Percentiles rank a stretch among this genome's conserved stretches.
Conservation (phyloP, 768 basidiomycete genomes). For the Agaricus sinodeliciosus region DNA sequence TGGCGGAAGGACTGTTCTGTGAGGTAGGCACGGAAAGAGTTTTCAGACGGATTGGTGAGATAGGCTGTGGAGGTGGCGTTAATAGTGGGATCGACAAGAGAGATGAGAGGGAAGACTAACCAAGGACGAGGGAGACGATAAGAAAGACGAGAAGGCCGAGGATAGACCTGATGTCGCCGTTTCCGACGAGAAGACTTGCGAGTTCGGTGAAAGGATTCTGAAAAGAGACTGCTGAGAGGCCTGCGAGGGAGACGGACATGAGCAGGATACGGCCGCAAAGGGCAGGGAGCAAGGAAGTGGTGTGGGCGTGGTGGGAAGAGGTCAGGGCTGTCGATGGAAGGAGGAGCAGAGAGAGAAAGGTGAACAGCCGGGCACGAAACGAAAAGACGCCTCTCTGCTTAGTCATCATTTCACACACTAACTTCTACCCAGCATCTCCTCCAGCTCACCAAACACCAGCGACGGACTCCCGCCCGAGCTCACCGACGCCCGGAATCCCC, state of each 20-base stretch:
- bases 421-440: slow-evolving; percentile 9
- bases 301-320: slow-evolving; percentile 17
- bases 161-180: slow-evolving; percentile 63
- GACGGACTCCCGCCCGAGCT: neutral
- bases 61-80: slow-evolving; percentile 53
- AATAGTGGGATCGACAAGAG: slow-evolving; percentile 10
- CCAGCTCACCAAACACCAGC: slow-evolving; percentile 3
- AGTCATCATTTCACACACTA: no score
- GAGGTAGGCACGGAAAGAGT: slow-evolving; percentile 88
- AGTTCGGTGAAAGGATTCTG: slow-evolving; percentile 48
- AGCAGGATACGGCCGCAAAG: slow-evolving; percentile 37
- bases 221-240: slow-evolving; percentile 53
- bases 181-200: slow-evolving; percentile 42
- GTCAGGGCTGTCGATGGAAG: slow-evolving; percentile 33
- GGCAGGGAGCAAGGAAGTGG: slow-evolving; percentile 27
- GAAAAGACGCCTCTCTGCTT: neutral
- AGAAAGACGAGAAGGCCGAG: slow-evolving; percentile 64
- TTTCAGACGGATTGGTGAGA: slow-evolving; percentile 91
- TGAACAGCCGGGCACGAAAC: neutral
- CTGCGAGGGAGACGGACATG: slow-evolving; percentile 63
- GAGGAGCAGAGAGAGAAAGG: neutral
- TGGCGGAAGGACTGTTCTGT: slow-evolving; percentile 97
- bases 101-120: slow-evolving; percentile 33
- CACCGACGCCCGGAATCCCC: no score
- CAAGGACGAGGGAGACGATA: slow-evolving; percentile 65